A percentile compares a stretch with the other conserved stretches of the same genome.
Conservation (phyloP, 805 yeast species). For the Nakazawaea pomicola region DNA sequence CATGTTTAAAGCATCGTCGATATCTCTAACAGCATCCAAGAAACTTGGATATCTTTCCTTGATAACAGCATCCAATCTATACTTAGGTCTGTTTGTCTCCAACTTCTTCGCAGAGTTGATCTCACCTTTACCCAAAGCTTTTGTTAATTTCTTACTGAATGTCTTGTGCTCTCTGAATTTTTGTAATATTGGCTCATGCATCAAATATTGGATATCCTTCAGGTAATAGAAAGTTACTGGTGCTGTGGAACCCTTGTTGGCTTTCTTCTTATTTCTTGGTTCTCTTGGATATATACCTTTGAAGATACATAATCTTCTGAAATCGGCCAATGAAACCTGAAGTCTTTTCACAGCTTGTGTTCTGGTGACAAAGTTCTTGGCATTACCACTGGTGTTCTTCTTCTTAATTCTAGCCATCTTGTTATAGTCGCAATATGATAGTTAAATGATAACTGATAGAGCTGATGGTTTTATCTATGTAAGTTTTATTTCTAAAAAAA, state of each 20-base stretch:
- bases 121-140: slow-evolving; percentile 90
- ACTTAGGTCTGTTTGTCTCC: slow-evolving; percentile 76
- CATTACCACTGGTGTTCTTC: slow-evolving; percentile 83
- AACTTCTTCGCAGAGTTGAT: slow-evolving; percentile 81
- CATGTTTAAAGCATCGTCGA: slow-evolving; percentile 96
- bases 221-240: slow-evolving; percentile 91
- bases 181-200: slow-evolving; percentile 90
- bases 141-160: slow-evolving; percentile 84
- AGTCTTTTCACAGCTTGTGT: slow-evolving; percentile 90
- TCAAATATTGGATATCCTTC: slow-evolving; percentile 89
- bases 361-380: slow-evolving; percentile 88
- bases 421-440: too few relatives aligned
- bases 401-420: slow-evolving; percentile 66
- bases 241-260: slow-evolving; percentile 96
- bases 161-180: slow-evolving; percentile 95
- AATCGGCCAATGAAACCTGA: slow-evolving; percentile 93
- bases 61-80: slow-evolving; percentile 83
- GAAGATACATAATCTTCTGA: slow-evolving; percentile 94
- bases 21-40: slow-evolving; percentile 84
- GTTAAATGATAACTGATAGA: too few relatives aligned
- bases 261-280: slow-evolving; percentile 92
- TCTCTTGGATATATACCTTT: slow-evolving; percentile 98
- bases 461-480: too few relatives aligned
- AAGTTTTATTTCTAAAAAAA: too few relatives aligned
- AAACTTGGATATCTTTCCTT: slow-evolving; percentile 96